Evolutionary conservation across 2,329 filamentous ascomycete genomes (phyloP).

Genomic region (Fusarium napiforme): DNA sequence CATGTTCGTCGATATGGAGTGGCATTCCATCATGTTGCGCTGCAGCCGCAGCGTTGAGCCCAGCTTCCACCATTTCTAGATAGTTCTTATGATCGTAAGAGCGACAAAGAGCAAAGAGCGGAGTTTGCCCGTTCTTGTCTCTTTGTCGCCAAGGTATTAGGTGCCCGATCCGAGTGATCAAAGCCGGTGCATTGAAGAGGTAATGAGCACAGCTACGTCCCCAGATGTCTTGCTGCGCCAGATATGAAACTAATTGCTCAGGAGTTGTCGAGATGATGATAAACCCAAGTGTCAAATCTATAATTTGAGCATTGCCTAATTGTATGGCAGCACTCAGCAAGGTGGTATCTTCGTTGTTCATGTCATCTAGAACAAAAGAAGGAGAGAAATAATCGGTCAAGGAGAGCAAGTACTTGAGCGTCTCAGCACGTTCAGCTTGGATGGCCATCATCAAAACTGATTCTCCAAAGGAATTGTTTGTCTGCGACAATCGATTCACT

Average conservation of each 20-base stretch:
- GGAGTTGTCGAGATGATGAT: slow-evolving; percentile 68
- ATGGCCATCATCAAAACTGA: slow-evolving; percentile 90
- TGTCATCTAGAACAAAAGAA: slow-evolving; percentile 79
- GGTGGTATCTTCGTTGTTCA: slow-evolving; percentile 90
- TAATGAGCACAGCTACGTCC: slow-evolving; percentile 96
- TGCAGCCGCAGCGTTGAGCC: slow-evolving; percentile 76
- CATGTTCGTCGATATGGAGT: slow-evolving; percentile 92
- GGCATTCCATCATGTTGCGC: slow-evolving; percentile 81
- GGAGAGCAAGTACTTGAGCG: slow-evolving; percentile 82
- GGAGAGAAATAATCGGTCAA: slow-evolving; percentile 80
- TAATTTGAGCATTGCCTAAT: slow-evolving; percentile 77
- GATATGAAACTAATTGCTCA: slow-evolving; percentile 71
- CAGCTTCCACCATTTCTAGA: slow-evolving; percentile 85
- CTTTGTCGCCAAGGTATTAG: slow-evolving; percentile 88
- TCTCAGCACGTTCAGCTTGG: slow-evolving; percentile 75
- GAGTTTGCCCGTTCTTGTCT: slow-evolving; percentile 98
- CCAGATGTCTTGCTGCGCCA: slow-evolving; percentile 81
- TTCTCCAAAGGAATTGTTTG: slow-evolving; percentile 77
- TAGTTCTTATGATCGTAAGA: slow-evolving; percentile 96
- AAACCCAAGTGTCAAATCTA: slow-evolving; percentile 79
- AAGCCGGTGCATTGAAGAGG: slow-evolving; percentile 86
- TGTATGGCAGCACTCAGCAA: slow-evolving; percentile 92
- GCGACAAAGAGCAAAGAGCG: slow-evolving; percentile 91
- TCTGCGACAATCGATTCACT: slow-evolving; percentile 79
- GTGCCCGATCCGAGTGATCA: slow-evolving; percentile 81